Conservation (phyloP, 2,329 filamentous ascomycete species). For the Fusarium sp. region DNA sequence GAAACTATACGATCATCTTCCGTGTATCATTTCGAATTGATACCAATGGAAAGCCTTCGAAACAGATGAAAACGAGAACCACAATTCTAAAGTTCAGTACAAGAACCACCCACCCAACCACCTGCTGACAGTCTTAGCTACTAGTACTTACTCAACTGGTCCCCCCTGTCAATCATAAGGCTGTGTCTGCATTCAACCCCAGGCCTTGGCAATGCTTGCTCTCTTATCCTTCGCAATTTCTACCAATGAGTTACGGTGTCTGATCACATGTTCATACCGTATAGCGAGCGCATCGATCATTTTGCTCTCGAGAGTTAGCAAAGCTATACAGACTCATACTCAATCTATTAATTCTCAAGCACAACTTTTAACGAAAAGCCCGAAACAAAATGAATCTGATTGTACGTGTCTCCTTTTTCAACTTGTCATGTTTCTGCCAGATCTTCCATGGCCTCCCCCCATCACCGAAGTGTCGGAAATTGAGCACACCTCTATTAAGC, state of each 20-base stretch:
- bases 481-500: conserved; percentile 30
- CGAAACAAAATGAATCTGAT: not conserved
- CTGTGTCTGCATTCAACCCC: conserved; percentile 41
- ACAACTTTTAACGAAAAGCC: not conserved
- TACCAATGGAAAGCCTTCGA: conserved; percentile 9
- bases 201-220: conserved; percentile 42
- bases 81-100: conserved; percentile 10
- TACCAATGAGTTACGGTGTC: conserved; percentile 8
- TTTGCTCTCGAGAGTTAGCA: not conserved
- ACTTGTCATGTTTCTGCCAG: conserved; percentile 16
- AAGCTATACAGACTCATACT: not conserved
- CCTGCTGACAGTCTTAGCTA: conserved; percentile 39
- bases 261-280: conserved; percentile 1
- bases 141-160: no score
- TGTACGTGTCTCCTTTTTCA: conserved; percentile 1
- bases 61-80: conserved; percentile 11
- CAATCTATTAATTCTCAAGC: not conserved
- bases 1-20: not conserved
- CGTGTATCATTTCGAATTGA: not conserved
- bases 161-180: conserved; percentile 43
- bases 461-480: conserved; percentile 43
- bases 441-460: conserved; percentile 41
- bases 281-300: not conserved
- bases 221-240: conserved; percentile 17
- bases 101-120: conserved; percentile 3